Percentiles rank a stretch among this genome's conserved stretches.
These are phyloP conservation scores for Penicillium concentricum DNA, from an alignment of 2,329 filamentous ascomycete genomes.

Conservation along the genomic window DNA sequence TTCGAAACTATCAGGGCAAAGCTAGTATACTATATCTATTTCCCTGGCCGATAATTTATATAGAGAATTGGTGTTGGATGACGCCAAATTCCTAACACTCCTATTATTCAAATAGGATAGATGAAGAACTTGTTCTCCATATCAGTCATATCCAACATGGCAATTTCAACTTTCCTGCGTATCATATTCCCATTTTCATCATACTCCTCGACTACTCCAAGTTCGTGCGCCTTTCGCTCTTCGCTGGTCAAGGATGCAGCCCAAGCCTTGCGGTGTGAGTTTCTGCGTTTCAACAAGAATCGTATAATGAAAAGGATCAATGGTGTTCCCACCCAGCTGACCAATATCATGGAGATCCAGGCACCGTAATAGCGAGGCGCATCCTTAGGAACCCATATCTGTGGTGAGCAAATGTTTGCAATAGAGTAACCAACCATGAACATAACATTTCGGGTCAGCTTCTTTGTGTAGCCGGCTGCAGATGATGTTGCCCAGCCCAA, in stretches of 20 bases:
- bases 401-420: constrained; percentile 31
- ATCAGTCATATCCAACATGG: constrained; percentile 38
- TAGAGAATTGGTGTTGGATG: neutral
- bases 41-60: no score
- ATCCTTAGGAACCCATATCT: constrained; percentile 29
- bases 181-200: constrained; percentile 33
- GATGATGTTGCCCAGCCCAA: constrained; percentile 42
- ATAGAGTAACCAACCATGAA: constrained; percentile 26
- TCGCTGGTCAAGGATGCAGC: constrained; percentile 4
- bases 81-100: neutral
- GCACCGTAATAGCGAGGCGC: constrained; percentile 35
- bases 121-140: constrained; percentile 43
- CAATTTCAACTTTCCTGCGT: constrained; percentile 35
- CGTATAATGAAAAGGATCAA: constrained; percentile 35
- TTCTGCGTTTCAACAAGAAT: constrained; percentile 27
- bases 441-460: constrained; percentile 32
- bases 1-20: no score
- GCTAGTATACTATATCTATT: no score
- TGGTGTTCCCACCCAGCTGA: constrained; percentile 39
- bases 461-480: constrained; percentile 33
- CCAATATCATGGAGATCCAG: constrained; percentile 33
- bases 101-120: constrained; percentile 27
- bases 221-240: constrained; percentile 1
- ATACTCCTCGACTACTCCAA: constrained; percentile 28
- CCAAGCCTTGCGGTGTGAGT: neutral